Evolutionary conservation across 2,329 filamentous ascomycete species (phyloP).

Genomic region (Purpureocillium lavendulum): DNA sequence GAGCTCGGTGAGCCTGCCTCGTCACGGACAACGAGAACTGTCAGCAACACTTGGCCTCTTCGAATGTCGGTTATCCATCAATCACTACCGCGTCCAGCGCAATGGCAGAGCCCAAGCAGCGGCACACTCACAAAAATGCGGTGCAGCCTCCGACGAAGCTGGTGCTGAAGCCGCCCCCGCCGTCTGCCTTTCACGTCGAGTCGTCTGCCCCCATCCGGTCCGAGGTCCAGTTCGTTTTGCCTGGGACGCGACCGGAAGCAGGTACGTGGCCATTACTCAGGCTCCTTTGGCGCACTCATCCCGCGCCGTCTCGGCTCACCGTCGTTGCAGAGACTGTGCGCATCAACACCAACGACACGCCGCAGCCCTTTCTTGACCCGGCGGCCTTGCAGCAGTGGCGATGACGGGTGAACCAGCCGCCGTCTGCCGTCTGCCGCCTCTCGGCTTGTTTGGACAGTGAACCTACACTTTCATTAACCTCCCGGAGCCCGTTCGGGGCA

Average conservation of each 20-base stretch:
- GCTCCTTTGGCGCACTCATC: neutral
- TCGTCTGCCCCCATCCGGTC: constrained; percentile 12
- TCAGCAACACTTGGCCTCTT: too few relatives aligned
- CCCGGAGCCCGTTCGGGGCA: too few relatives aligned
- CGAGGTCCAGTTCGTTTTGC: constrained; percentile 20
- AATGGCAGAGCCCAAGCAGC: too few relatives aligned
- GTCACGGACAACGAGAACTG: too few relatives aligned
- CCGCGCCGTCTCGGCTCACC: neutral
- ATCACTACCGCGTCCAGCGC: too few relatives aligned
- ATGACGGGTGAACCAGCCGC: constrained; percentile 1
- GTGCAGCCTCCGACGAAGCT: constrained; percentile 9
- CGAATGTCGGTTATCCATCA: too few relatives aligned
- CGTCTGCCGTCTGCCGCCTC: too few relatives aligned
- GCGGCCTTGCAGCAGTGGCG: constrained; percentile 12
- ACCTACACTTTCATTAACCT: neutral
- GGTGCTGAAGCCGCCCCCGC: constrained; percentile 16
- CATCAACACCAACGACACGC: constrained; percentile 17
- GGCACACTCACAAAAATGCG: too few relatives aligned
- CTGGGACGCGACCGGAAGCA: constrained; percentile 15
- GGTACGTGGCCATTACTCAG: constrained; percentile 12
- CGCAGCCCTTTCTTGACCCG: constrained; percentile 28
- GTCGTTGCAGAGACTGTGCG: constrained; percentile 13
- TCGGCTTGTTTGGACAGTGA: too few relatives aligned
- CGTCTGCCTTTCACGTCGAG: constrained; percentile 13
- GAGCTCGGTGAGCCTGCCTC: too few relatives aligned